Conservation (phyloP, 495 filamentous ascomycete genomes). For the Chaetomium fimeti region DNA sequence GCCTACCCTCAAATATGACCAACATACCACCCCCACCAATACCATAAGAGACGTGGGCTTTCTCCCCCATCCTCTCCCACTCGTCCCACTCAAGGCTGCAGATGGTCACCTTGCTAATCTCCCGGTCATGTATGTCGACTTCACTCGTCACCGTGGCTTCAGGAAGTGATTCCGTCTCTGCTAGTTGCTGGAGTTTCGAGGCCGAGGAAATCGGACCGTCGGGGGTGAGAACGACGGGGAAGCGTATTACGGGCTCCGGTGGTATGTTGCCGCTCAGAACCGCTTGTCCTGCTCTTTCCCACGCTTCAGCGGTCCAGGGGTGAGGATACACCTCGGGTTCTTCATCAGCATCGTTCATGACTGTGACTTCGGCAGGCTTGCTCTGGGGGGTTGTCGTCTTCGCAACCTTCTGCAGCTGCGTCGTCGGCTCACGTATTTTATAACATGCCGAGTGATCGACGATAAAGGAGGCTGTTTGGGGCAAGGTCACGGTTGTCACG, state of each 20-base stretch:
- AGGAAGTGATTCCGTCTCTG: neutral
- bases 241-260: neutral
- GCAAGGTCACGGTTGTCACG: no score
- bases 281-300: neutral
- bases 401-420: no score
- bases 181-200: neutral
- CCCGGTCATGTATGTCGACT: neutral
- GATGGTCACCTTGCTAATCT: conserved; percentile 1
- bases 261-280: neutral
- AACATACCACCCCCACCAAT: neutral
- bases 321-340: neutral
- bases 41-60: neutral
- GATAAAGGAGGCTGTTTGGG: no score
- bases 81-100: neutral
- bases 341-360: neutral
- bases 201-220: conserved; percentile 1
- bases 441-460: no score
- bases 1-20: neutral
- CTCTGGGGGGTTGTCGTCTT: neutral
- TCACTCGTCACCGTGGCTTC: neutral
- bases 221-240: neutral
- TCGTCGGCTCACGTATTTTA: no score
- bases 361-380: neutral
- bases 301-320: neutral
- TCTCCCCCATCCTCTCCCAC: neutral